Evolutionary conservation across 73 alveolate species (phyloP).

Genomic region (Paramecium sexaurelia): DNA sequence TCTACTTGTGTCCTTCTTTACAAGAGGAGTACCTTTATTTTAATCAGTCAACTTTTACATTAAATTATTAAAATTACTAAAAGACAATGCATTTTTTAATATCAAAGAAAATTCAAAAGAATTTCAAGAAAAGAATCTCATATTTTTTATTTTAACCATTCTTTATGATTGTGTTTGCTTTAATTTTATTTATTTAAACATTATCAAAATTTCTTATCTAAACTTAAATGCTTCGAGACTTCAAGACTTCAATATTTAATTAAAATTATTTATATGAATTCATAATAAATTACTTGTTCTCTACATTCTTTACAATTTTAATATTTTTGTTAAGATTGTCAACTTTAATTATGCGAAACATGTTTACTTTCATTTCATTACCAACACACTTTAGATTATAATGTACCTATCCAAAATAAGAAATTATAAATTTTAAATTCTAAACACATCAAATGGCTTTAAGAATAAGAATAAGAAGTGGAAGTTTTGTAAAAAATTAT

Average conservation of each 20-base stretch:
- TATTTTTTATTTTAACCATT: background rate
- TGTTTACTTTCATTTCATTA: background rate
- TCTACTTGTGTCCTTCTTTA: background rate
- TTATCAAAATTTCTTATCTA: too few species aligned
- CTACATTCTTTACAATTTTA: background rate
- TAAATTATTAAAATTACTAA: background rate
- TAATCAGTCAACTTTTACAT: background rate
- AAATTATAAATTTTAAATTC: background rate
- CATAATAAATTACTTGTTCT: background rate
- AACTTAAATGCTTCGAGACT: background rate
- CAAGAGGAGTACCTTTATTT: background rate
- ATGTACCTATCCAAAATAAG: background rate
- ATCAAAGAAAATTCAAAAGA: too few species aligned
- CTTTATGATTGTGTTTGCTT: too few species aligned
- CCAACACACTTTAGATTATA: background rate
- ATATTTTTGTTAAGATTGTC: background rate
- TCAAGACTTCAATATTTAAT: background rate
- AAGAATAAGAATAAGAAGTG: background rate
- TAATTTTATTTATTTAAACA: too few species aligned
- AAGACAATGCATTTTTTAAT: background rate
- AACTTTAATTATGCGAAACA: background rate
- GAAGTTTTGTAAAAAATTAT: background rate
- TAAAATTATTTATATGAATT: background rate
- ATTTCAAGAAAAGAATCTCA: too few species aligned
- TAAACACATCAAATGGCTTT: constrained; percentile 11